Conservation (phyloP, 768 basidiomycete genomes). For the Mycena amicta region DNA sequence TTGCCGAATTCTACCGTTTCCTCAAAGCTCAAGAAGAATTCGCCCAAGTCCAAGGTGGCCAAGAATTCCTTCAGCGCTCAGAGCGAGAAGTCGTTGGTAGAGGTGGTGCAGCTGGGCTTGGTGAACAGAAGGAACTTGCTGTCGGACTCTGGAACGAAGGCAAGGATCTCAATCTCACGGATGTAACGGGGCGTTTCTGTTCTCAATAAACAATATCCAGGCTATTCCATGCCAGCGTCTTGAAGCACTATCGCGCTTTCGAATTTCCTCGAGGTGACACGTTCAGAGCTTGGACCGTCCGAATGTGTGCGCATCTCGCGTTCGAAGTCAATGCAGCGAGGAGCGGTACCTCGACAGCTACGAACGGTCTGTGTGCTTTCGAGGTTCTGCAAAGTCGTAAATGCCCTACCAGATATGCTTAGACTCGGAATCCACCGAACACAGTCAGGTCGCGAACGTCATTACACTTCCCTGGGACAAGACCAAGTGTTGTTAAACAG, state of each 20-base stretch:
- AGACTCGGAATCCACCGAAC: slow-evolving; percentile 75
- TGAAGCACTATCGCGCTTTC: slow-evolving; percentile 71
- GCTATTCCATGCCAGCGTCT: slow-evolving; percentile 66
- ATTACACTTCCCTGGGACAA: slow-evolving; percentile 75
- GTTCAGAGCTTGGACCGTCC: slow-evolving; percentile 54
- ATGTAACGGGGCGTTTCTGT: slow-evolving; percentile 59
- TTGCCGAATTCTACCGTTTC: slow-evolving; percentile 76
- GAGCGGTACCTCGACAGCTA: slow-evolving; percentile 72
- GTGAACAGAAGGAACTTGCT: slow-evolving; percentile 38
- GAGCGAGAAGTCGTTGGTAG: slow-evolving; percentile 45
- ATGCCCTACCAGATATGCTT: slow-evolving; percentile 64
- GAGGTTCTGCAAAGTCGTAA: neutral
- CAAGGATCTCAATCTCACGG: slow-evolving; percentile 61
- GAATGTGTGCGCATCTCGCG: slow-evolving; percentile 60
- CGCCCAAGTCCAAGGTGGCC: slow-evolving; percentile 53
- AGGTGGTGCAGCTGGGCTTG: slow-evolving; percentile 43
- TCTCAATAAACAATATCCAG: too few species aligned
- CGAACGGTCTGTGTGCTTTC: slow-evolving; percentile 48
- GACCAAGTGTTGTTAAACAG: too few species aligned
- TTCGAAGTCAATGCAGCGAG: slow-evolving; percentile 70
- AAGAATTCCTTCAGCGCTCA: slow-evolving; percentile 65
- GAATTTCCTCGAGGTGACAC: slow-evolving; percentile 50
- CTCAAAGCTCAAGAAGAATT: slow-evolving; percentile 66
- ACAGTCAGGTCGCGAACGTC: slow-evolving; percentile 78
- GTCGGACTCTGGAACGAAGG: slow-evolving; percentile 58